phyloP scores from a whole-genome alignment of 768 basidiomycete genomes.

The Boletus vinaceobasis region DNA sequence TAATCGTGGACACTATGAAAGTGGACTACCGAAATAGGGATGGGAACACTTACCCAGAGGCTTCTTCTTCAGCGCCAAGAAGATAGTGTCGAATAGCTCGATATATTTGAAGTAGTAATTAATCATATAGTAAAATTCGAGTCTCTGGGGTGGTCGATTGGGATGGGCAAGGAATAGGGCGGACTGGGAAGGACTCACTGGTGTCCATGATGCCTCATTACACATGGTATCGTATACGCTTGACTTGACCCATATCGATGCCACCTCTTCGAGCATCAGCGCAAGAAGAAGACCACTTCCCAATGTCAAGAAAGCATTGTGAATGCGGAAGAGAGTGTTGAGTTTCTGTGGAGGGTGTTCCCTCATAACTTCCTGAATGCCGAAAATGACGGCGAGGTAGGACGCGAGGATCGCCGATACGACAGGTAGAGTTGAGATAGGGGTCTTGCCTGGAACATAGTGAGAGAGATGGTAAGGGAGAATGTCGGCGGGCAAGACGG shows the following conservation, averaged over 20 bases:
- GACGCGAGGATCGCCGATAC: slow-evolving; percentile 67
- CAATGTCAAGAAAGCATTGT: slow-evolving; percentile 84
- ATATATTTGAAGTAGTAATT: slow-evolving; percentile 99
- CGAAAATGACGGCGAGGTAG: slow-evolving; percentile 89
- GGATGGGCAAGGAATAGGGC: not conserved
- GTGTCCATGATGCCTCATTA: slow-evolving; percentile 74
- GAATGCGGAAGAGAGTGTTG: slow-evolving; percentile 79
- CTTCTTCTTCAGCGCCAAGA: slow-evolving; percentile 98
- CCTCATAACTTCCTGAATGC: slow-evolving; percentile 81
- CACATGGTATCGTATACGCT: slow-evolving; percentile 81
- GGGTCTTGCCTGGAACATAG: slow-evolving; percentile 56
- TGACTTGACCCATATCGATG: slow-evolving; percentile 71
- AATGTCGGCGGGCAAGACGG: slow-evolving; percentile 49
- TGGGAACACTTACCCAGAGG: slow-evolving; percentile 66
- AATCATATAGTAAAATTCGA: slow-evolving; percentile 97
- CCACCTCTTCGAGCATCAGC: slow-evolving; percentile 90
- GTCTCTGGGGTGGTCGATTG: slow-evolving; percentile 46
- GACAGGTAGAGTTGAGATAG: slow-evolving; percentile 56
- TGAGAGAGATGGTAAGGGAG: slow-evolving; percentile 35
- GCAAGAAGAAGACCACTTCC: slow-evolving; percentile 82
- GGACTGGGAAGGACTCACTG: slow-evolving; percentile 49
- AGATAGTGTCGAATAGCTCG: slow-evolving; percentile 94
- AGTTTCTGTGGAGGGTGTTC: slow-evolving; percentile 69
- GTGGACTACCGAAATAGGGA: not conserved
- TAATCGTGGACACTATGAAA: slow-evolving; percentile 29